Base-by-base conservation (phyloP, 164 flowering plant genomes). In the Tetracentron sinense region DNA sequence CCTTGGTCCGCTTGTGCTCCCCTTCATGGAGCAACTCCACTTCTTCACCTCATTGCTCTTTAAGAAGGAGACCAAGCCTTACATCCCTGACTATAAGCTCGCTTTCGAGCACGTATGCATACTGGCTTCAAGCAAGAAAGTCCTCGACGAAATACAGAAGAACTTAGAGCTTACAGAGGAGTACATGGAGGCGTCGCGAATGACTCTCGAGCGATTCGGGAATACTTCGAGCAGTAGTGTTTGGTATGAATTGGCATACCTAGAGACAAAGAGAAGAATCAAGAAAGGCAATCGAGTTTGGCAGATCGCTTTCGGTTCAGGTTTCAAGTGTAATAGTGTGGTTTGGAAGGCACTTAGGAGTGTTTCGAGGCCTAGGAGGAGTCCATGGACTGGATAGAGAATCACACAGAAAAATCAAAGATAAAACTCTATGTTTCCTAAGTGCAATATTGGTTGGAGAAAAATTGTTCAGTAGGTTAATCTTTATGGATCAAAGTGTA, bases 191-290 rank as follows among this genome's bases (percentile, higher is more conserved):
- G 80, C 90, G 4, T 84, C 90, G 3, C 81, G 81, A 59, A 81
- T 48, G 64, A 88, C 96, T 0, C 65, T 88, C 44, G 75, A 79
- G 56, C 64, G 85, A 46, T 88, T 88, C 56, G 95, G 95, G 14
- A 86, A 86, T 78, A 86, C 88, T 10, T 89, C 96, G 0, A 83
- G 90, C 55, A 89, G 92, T 51, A 81, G 87, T 54, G 64, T 83
- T 1, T 89, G 92, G 96, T 89, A 89, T 56, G 88, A 85, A 46
- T 66, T 89, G 54, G 85, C 88, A 29, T 86, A 82, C 62, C 63
- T 81, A 64, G 96, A 89, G 56, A 80, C 78, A 0, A 76, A 75
- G 0, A 21, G 26, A 0, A 79, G 49, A 75, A 71, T 86, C 58
- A 82, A 78, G 67, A 72, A 59, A 42, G 87, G 87, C 0, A 79